Base-by-base conservation (phyloP, 2,329 filamentous ascomycete species). In the Paecilomyces sp. region DNA sequence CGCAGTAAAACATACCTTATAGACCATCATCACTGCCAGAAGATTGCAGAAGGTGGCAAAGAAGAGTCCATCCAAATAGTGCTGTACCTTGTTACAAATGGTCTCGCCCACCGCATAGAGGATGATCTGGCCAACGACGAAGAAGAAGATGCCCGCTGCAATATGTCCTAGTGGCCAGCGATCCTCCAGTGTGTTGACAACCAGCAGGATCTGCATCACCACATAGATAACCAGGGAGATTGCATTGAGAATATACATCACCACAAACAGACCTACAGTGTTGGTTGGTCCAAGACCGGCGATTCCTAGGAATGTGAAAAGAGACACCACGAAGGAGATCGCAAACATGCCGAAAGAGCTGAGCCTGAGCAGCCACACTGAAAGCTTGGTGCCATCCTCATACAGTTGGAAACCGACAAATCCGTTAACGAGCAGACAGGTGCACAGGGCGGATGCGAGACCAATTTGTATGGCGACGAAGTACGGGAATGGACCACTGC, bases 341-440 rank as follows among this genome's bases (percentile, higher is more conserved):
- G 88, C 79, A 77, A 97, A 97, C 79, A 95, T 93, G 63, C 82
- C 84, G 15, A 89, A 77, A 1, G 91, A 96, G 72, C 85, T 87
- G 31, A 90, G 77, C 57, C 93, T 88, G 62, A 99, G 80, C 67
- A 97, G 86, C 94, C 94, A 99, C 52, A 99, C 88, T 0, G 92
- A 97, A 50, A 97, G 80, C 1, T 89, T 88, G 1, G 94, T 99
- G 56, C 94, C 94, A 70, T 99, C 94, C 76, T 99, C 94, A 75
- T 99, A 99, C 12, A 99, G 82, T 77, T 97, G 94, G 77, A 99
- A 99, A 34, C 94, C 94, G 58, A 99, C 93, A 71, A 99, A 99
- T 52, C 94, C 94, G 75, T 97, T 97, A 80, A 99, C 92, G 68
- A 97, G 80, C 59, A 99, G 81, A 73, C 89, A 95, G 28, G 91